Percentiles rank a stretch among this genome's conserved stretches.
Evolutionary conservation across 305 asterid species (phyloP).

Genomic region (Fraxinus dipetala): DNA sequence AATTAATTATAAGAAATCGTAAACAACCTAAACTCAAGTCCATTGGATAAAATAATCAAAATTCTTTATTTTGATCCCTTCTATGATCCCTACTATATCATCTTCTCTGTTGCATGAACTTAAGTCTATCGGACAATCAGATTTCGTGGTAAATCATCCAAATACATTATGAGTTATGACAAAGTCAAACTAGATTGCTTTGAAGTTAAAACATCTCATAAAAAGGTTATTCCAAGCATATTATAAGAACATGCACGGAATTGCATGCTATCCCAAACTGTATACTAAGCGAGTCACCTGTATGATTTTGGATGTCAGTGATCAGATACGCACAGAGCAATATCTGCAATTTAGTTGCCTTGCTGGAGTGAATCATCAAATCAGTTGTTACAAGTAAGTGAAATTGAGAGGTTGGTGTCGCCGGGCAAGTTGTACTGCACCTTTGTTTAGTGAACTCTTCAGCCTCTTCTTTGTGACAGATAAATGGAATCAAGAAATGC

Average conservation of each 20-base stretch:
- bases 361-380: background rate
- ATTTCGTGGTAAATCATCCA: background rate
- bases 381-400: background rate
- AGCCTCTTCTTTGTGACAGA: background rate
- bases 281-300: background rate
- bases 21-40: background rate
- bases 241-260: background rate
- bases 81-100: background rate
- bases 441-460: background rate
- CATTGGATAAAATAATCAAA: background rate
- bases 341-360: background rate
- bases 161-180: background rate
- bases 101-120: background rate
- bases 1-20: background rate
- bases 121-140: background rate
- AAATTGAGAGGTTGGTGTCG: background rate
- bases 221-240: background rate
- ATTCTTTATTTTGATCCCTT: background rate
- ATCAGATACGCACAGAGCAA: background rate
- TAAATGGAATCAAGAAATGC: background rate
- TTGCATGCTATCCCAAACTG: background rate
- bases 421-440: background rate
- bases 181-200: background rate
- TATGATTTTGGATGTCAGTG: background rate
- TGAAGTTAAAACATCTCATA: background rate